A percentile compares a stretch with the other conserved stretches of the same genome.
Conservation (phyloP, 441 rosid species). For the Pelargonium cotyledonis region DNA sequence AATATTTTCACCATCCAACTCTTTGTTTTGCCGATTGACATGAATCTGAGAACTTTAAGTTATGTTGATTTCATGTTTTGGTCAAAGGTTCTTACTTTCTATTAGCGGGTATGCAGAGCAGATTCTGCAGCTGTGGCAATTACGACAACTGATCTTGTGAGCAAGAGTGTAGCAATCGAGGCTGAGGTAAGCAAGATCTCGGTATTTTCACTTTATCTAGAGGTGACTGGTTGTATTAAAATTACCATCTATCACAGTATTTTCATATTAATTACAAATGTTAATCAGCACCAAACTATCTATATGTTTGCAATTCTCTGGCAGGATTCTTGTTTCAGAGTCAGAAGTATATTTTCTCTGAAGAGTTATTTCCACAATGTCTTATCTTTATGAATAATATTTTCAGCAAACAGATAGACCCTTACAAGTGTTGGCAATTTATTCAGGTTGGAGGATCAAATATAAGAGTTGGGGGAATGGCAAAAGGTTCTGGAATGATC, state of each 20-base stretch:
- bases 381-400: slow-evolving; percentile 2
- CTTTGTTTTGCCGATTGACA: background rate
- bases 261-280: no score
- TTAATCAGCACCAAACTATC: no score
- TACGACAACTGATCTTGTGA: slow-evolving; percentile 92
- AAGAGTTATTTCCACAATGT: slow-evolving; percentile 8
- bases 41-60: slow-evolving; percentile 16
- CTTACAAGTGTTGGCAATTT: slow-evolving; percentile 16
- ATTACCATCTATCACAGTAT: no score
- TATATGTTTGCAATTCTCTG: no score
- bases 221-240: no score
- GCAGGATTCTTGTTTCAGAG: background rate
- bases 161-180: slow-evolving; percentile 94
- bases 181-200: slow-evolving; percentile 39
- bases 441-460: slow-evolving; percentile 63
- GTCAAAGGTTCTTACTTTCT: slow-evolving; percentile 16
- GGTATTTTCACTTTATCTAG: background rate
- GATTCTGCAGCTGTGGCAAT: slow-evolving; percentile 94
- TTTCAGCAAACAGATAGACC: background rate
- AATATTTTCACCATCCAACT: slow-evolving; percentile 13
- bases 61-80: slow-evolving; percentile 1
- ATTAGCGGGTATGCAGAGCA: slow-evolving; percentile 54
- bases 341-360: background rate
- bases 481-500: slow-evolving; percentile 98
- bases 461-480: slow-evolving; percentile 85